Evolutionary conservation across 1,139 yeast species (phyloP).

Genomic region (Schizosaccharomyces versatilis): DNA sequence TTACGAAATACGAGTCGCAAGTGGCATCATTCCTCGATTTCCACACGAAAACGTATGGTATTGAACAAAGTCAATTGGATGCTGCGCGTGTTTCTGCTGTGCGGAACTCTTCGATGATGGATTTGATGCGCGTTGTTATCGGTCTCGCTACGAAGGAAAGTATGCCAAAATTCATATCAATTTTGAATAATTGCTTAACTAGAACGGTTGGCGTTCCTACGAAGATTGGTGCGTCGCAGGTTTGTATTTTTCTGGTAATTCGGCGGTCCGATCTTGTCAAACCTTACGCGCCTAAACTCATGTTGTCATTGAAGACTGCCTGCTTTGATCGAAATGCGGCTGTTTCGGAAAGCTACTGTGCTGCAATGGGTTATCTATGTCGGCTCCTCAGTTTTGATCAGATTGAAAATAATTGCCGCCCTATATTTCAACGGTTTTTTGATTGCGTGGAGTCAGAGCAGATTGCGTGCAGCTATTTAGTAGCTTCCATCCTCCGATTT

Average conservation of each 20-base stretch:
- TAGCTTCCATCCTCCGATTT: slow-evolving; percentile 45
- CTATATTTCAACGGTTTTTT: slow-evolving; percentile 38
- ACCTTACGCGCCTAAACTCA: slow-evolving; percentile 41
- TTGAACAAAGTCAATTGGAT: slow-evolving; percentile 30
- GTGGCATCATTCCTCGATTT: slow-evolving; percentile 63
- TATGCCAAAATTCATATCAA: slow-evolving; percentile 30
- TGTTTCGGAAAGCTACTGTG: slow-evolving; percentile 53
- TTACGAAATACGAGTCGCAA: slow-evolving; percentile 85
- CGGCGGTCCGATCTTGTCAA: slow-evolving; percentile 33
- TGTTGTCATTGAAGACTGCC: slow-evolving; percentile 37
- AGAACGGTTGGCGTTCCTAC: slow-evolving; percentile 77
- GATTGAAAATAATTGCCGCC: slow-evolving; percentile 28
- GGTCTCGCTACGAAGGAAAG: slow-evolving; percentile 32
- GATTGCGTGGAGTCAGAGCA: slow-evolving; percentile 11
- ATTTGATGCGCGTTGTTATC: slow-evolving; percentile 52
- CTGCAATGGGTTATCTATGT: slow-evolving; percentile 44
- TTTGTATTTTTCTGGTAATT: slow-evolving; percentile 41
- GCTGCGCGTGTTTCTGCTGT: slow-evolving; percentile 52
- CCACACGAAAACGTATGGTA: slow-evolving; percentile 71
- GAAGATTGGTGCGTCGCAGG: slow-evolving; percentile 66
- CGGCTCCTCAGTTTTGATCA: background rate
- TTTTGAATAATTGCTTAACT: slow-evolving; percentile 29
- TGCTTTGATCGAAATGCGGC: slow-evolving; percentile 51
- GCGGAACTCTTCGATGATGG: slow-evolving; percentile 74
- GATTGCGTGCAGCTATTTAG: slow-evolving; percentile 25